Evolutionary conservation across 73 alveolate species (phyloP), one percentile per base, ranked within the genome.

Genomic region (Blepharisma japonicum): DNA sequence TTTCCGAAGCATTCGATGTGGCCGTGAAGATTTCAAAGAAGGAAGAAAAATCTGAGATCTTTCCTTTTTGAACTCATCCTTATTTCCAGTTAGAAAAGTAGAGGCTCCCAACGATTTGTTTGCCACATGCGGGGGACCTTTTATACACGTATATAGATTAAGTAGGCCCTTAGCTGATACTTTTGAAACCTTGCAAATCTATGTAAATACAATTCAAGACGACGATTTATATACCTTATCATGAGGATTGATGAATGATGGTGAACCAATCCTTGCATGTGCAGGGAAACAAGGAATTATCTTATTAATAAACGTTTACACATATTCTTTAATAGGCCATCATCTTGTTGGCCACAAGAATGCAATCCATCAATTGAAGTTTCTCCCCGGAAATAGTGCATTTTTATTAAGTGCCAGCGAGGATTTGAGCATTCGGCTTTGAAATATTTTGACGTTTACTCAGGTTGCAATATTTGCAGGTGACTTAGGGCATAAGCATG

Each of bases 221-320:
- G 74, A 61, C 18, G 74, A 61, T 9, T 20, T 20, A 14, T 61
- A 14, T 2, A 20, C 50, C 11, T 14, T 61, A 9, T 20, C 74
- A 14, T 61, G 74, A 39, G 74, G 74, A 25, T 14, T 61, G 18
- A 0, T 61, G 3, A 32, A 32, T 14, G 46, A 25, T 20, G 74
- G 74, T 3, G 39, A 25, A 8, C 46, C 46, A 25, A 14, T 61
- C 14, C 23, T 61, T 14, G 74, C 74, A 14, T 14, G 14, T 61
- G 74, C 50, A 1, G 74, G 74, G 74, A 14, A 61, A 8, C 46
- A 14, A 20, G 74, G 74, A 2, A 20, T 18, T 61, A 61, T 61
- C 5, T 61, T 14, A 14, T 8, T 61, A 14, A 14, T 61, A 14
- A 61, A 61, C 5, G 11, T 61, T 14, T 39, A 61, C 18, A 61